Conservation (phyloP, 768 basidiomycete genomes). For the Russula sp. region DNA sequence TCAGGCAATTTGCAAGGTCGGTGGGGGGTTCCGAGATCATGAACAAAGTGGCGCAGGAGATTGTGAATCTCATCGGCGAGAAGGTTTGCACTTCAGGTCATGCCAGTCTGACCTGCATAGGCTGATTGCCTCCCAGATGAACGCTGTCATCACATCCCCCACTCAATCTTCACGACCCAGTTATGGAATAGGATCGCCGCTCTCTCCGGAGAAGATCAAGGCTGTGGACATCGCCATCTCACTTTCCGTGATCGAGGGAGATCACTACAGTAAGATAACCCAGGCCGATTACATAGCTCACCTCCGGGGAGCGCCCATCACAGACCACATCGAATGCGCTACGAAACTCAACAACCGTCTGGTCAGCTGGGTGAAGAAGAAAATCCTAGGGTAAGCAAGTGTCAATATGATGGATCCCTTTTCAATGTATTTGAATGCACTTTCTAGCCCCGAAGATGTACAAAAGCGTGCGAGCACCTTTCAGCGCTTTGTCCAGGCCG, state of each 20-base stretch:
- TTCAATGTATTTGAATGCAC: slow-evolving; percentile 8
- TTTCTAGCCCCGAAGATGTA: slow-evolving; percentile 35
- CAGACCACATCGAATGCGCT: slow-evolving; percentile 33
- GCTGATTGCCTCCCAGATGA: slow-evolving; percentile 6
- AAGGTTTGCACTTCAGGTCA: slow-evolving; percentile 7
- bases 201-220: slow-evolving; percentile 31
- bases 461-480: slow-evolving; percentile 36
- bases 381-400: slow-evolving; percentile 8
- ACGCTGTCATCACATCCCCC: not conserved
- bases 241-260: slow-evolving; percentile 41
- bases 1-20: slow-evolving; percentile 9
- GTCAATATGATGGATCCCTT: slow-evolving; percentile 30
- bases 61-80: slow-evolving; percentile 5
- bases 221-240: slow-evolving; percentile 40
- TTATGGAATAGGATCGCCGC: not conserved
- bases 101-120: not conserved
- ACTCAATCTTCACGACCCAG: not conserved
- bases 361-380: slow-evolving; percentile 25
- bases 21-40: slow-evolving; percentile 10
- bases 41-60: slow-evolving; percentile 5
- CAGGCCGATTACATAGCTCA: slow-evolving; percentile 41
- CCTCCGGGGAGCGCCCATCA: slow-evolving; percentile 29
- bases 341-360: slow-evolving; percentile 37
- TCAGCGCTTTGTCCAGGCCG: slow-evolving; percentile 41
- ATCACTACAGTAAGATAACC: slow-evolving; percentile 35